Evolutionary conservation across 2,329 filamentous ascomycete genomes (phyloP), one percentile per base, ranked within the genome.

Genomic region (Colletotrichum orbiculare): DNA sequence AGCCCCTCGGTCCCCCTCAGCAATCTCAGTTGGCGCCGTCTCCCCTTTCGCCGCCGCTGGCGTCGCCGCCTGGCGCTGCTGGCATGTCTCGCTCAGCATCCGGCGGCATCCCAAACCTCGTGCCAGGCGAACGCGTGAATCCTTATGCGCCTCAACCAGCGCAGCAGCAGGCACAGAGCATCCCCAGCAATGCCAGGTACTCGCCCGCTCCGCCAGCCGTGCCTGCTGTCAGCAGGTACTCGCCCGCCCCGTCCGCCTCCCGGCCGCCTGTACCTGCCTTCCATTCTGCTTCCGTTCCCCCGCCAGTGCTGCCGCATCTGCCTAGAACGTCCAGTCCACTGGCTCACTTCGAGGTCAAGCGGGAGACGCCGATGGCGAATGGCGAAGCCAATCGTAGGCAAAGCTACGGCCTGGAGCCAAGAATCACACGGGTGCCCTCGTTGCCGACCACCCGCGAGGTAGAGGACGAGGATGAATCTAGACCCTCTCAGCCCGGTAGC

Each of bases 311-410:
- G 45, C 79, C 86, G 50, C 87, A 90, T 71, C 83, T 87, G 67
- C 88, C 88, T 8, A 81, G 88, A 67, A 90, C 88, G 2, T 90
- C 88, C 2, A 91, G 88, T 68, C 88, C 88, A 1, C 74, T 90
- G 64, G 88, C 88, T 6, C 87, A 90, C 69, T 89, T 88, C 64
- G 88, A 90, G 72, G 80, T 82, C 10, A 64, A 76, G 8, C 73
- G 74, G 52, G 68, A 73, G 43, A 68, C 71, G 70, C 50, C 69
- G 12, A 17, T 71, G 66, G 43, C 71, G 7, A 78, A 80, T 60
- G 75, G 74, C 6, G 84, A 79, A 42, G 69, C 77, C n/a, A 81
- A 85, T 62, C 79, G 85, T 47, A 83, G 84, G 54, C 78, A 77
- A 58, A 85, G 80, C 69, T 84, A 84, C 41, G 84, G 83, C 1